phyloP scores from a whole-genome alignment of 805 yeast genomes.

The Isabelozyma rhagii region DNA sequence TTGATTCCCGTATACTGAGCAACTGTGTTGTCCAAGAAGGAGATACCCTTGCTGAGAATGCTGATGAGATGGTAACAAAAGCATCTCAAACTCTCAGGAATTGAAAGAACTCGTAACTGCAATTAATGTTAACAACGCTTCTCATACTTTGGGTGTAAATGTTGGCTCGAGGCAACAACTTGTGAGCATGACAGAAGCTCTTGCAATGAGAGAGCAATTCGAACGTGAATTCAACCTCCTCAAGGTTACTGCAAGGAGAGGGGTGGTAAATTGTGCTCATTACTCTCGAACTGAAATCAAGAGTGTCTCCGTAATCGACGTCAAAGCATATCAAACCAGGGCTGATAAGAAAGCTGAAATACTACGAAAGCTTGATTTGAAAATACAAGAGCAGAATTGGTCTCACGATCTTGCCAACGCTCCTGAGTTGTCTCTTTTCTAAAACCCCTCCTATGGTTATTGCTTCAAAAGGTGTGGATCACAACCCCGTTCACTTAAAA shows the following conservation, averaged over 20 bases:
- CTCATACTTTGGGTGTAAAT: background rate
- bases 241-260: background rate
- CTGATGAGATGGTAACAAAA: background rate
- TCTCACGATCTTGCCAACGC: background rate
- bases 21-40: slow-evolving; percentile 3
- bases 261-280: background rate
- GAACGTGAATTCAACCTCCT: background rate
- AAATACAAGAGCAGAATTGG: slow-evolving; percentile 1
- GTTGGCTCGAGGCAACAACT: background rate
- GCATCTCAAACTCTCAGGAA: background rate
- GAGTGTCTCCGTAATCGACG: slow-evolving; percentile 1
- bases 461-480: too few species aligned
- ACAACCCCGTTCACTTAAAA: too few species aligned
- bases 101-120: background rate
- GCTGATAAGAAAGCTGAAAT: background rate
- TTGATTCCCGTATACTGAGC: background rate
- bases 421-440: too few species aligned
- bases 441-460: too few species aligned
- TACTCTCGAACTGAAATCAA: slow-evolving; percentile 2
- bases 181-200: background rate
- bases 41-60: slow-evolving; percentile 1
- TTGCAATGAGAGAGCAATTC: background rate
- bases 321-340: background rate
- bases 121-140: background rate
- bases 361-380: background rate